Evolutionary conservation across 176 grass and related monocot species (phyloP), one percentile per base, ranked within the genome.

Genomic region (Elaeis guineensis): DNA sequence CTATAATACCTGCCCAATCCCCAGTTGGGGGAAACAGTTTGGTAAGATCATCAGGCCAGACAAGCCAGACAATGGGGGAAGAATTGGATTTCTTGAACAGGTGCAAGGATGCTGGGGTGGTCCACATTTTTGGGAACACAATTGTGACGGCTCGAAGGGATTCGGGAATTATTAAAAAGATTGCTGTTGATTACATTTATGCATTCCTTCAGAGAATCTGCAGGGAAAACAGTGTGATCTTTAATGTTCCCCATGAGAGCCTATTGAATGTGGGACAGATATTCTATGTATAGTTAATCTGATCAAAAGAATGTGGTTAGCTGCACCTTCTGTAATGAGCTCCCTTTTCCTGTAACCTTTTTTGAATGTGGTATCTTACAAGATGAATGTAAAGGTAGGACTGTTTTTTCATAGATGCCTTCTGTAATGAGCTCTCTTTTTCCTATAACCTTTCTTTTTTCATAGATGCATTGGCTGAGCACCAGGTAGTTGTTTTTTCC

Each of bases 191-290:
- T 75, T 84, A 88, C 64, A 56, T 80, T 15, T 94, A 88, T 57
- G 79, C 80, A 20, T 78, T 94, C 51, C 79, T 94, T 19, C 76
- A 73, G 80, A 88, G 67, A 71, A 55, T 81, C 53, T 85, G 83
- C 61, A 84, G 89, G 73, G 82, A 89, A 59, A 85, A 95, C 59
- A 82, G 79, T 57, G 70, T 87, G 76, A 80, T 88, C n/a, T 83
- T 94, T 65, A 81, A 83, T 79, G 71, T 94, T 58, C 89, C 89
- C 21, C 84, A 80, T 76, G 83, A 82, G 30, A 84, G 76, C 54
- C 81, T 94, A 49, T 68, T 94, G 15, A 88, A 94, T 72, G 84
- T 94, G 55, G 89, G 89, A 19, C 87, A 91, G 70, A 78, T 86
- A 77, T 91, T 79, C 57, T 86, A 83, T 60, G 82, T 91, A 83